Evolutionary conservation across 1,284 basidiomycete species (phyloP).

Genomic region (Marasmius fiardii): DNA sequence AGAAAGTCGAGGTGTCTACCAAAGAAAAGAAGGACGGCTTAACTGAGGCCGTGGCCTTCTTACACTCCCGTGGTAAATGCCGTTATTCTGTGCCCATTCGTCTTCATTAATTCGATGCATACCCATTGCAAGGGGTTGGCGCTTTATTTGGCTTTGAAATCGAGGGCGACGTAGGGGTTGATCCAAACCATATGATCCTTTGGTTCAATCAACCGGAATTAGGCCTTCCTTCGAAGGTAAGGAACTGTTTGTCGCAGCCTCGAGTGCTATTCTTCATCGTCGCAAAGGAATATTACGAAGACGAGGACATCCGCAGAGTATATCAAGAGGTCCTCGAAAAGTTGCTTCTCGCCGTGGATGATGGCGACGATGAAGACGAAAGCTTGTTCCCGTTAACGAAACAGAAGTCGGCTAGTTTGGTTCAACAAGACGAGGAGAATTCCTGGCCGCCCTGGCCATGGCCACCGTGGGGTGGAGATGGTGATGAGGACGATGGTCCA

Average conservation of each 20-base stretch:
- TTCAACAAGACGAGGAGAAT: slow-evolving; percentile 20
- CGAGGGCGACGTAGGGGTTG: slow-evolving; percentile 88
- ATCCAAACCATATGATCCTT: slow-evolving; percentile 84
- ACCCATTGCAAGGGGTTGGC: slow-evolving; percentile 53
- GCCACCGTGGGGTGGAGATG: slow-evolving; percentile 75
- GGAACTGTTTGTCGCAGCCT: neutral
- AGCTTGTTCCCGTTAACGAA: neutral
- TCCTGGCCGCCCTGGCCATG: slow-evolving; percentile 85
- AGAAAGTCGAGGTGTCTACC: slow-evolving; percentile 14
- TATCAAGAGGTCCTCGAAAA: slow-evolving; percentile 73
- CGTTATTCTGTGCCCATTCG: neutral
- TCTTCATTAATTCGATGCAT: slow-evolving; percentile 1
- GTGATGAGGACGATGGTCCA: slow-evolving; percentile 46
- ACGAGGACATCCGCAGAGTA: slow-evolving; percentile 64
- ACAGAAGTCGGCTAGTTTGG: slow-evolving; percentile 6
- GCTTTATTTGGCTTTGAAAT: slow-evolving; percentile 77
- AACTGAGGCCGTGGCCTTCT: slow-evolving; percentile 81
- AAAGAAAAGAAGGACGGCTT: slow-evolving; percentile 39
- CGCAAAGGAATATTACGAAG: slow-evolving; percentile 85
- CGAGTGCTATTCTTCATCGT: slow-evolving; percentile 8
- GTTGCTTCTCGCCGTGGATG: slow-evolving; percentile 62
- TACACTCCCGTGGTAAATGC: slow-evolving; percentile 77
- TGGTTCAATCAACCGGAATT: slow-evolving; percentile 85
- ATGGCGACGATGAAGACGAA: slow-evolving; percentile 30
- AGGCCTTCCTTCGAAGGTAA: slow-evolving; percentile 86